A percentile compares a stretch with the other conserved stretches of the same genome.
These are phyloP conservation scores for Corylus americana DNA, from an alignment of 306 rosid genomes.

Conservation along the genomic window DNA sequence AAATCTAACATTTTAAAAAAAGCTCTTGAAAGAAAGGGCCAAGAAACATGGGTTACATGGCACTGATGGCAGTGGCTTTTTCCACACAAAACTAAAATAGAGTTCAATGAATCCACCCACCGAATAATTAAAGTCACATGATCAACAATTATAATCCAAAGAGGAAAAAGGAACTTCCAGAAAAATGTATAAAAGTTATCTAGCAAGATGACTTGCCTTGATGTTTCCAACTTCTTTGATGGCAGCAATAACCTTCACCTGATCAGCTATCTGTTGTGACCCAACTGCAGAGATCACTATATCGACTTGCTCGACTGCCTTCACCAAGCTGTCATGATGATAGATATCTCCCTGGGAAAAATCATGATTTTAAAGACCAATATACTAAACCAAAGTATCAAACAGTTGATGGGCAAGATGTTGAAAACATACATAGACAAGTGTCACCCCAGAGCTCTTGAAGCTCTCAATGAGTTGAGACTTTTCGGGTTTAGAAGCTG, in stretches of 20 bases:
- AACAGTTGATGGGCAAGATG: background rate
- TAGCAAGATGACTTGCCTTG: slow-evolving; percentile 22
- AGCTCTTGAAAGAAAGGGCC: too few species aligned
- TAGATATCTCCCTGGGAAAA: slow-evolving; percentile 33
- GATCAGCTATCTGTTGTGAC: slow-evolving; percentile 24
- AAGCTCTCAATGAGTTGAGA: slow-evolving; percentile 32
- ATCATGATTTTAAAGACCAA: background rate
- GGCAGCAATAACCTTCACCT: slow-evolving; percentile 43
- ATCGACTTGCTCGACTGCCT: slow-evolving; percentile 49
- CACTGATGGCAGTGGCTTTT: background rate
- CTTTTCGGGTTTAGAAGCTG: slow-evolving; percentile 37
- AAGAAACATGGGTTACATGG: too few species aligned
- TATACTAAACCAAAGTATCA: background rate
- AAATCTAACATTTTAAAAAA: too few species aligned
- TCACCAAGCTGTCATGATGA: slow-evolving; percentile 37
- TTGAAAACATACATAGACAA: slow-evolving; percentile 18
- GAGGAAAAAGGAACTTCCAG: background rate
- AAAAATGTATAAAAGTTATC: background rate
- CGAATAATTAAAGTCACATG: background rate
- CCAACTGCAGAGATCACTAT: slow-evolving; percentile 40
- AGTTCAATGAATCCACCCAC: background rate
- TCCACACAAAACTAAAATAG: too few species aligned
- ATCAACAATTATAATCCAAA: background rate
- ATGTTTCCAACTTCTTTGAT: slow-evolving; percentile 51
- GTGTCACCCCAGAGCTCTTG: slow-evolving; percentile 28